A percentile compares a stretch with the other conserved stretches of the same genome.
Conservation (phyloP, 768 basidiomycete genomes). For the Suillus spraguei region DNA sequence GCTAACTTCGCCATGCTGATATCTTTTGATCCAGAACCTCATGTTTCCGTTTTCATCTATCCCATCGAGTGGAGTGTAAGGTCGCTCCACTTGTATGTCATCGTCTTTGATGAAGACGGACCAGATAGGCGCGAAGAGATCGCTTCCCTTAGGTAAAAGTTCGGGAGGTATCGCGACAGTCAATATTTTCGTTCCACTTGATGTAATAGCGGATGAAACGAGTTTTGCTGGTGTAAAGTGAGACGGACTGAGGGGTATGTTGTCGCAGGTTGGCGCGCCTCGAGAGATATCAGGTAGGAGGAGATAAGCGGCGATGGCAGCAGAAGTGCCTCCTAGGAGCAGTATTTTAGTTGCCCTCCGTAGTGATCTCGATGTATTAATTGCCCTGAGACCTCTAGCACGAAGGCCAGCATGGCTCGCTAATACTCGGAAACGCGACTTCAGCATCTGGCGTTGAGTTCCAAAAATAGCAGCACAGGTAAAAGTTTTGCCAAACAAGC, state of each 20-base stretch:
- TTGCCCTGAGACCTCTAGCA: not conserved
- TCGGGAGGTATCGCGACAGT: slow-evolving; percentile 57
- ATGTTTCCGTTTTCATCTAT: slow-evolving; percentile 67
- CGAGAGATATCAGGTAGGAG: slow-evolving; percentile 52
- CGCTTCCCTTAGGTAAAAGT: slow-evolving; percentile 31
- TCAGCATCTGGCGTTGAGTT: slow-evolving; percentile 16
- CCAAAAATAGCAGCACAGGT: slow-evolving; percentile 15
- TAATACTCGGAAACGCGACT: not conserved
- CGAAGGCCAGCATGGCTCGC: not conserved
- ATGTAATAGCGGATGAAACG: slow-evolving; percentile 50
- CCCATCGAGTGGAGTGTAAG: slow-evolving; percentile 81
- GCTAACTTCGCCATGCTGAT: slow-evolving; percentile 77
- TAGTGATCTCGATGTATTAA: not conserved
- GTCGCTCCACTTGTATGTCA: slow-evolving; percentile 86
- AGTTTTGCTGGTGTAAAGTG: slow-evolving; percentile 63
- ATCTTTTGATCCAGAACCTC: slow-evolving; percentile 81
- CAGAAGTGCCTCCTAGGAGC: slow-evolving; percentile 39
- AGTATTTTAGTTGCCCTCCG: not conserved
- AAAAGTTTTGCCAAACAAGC: slow-evolving; percentile 24
- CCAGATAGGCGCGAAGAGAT: slow-evolving; percentile 54
- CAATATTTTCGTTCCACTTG: slow-evolving; percentile 64
- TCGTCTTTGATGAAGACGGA: slow-evolving; percentile 84
- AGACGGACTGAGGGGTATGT: slow-evolving; percentile 44
- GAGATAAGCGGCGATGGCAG: slow-evolving; percentile 50
- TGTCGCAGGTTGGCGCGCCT: slow-evolving; percentile 42